A percentile compares a stretch with the other conserved stretches of the same genome.
phyloP scores from a whole-genome alignment of 129 eudicot species.

The Centaurea solstitialis region DNA sequence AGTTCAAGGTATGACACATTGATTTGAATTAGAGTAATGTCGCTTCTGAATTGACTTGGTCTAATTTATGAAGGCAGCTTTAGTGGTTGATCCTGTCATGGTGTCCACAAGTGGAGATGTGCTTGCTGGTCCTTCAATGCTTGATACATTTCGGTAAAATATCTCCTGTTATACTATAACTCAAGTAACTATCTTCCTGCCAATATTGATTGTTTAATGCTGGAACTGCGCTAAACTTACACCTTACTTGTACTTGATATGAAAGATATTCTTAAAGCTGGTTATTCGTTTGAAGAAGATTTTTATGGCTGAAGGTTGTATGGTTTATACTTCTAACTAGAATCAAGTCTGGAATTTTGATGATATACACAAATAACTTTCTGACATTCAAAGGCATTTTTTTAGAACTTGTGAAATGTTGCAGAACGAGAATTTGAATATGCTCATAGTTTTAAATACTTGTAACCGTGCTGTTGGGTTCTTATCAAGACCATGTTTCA shows the following conservation, averaged over 20 bases:
- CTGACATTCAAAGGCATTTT: not conserved
- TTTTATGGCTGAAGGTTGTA: not conserved
- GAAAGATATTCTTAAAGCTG: not conserved
- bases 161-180: not conserved
- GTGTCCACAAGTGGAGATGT: constrained; percentile 94
- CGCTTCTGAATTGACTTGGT: constrained; percentile 35
- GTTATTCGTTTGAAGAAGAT: not conserved
- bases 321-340: not conserved
- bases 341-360: not conserved
- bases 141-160: constrained; percentile 58
- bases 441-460: not conserved
- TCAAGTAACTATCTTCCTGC: not conserved
- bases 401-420: not conserved
- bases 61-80: constrained; percentile 68
- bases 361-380: not conserved
- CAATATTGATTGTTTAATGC: not conserved
- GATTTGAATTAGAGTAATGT: not conserved
- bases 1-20: constrained; percentile 61
- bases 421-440: not conserved
- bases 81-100: constrained; percentile 99
- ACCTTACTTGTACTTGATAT: not conserved
- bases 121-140: constrained; percentile 76
- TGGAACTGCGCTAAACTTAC: not conserved
- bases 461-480: not conserved
- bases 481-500: not conserved